phyloP scores from a whole-genome alignment of 1,284 basidiomycete species.

The Ceratobasidium sp. region DNA sequence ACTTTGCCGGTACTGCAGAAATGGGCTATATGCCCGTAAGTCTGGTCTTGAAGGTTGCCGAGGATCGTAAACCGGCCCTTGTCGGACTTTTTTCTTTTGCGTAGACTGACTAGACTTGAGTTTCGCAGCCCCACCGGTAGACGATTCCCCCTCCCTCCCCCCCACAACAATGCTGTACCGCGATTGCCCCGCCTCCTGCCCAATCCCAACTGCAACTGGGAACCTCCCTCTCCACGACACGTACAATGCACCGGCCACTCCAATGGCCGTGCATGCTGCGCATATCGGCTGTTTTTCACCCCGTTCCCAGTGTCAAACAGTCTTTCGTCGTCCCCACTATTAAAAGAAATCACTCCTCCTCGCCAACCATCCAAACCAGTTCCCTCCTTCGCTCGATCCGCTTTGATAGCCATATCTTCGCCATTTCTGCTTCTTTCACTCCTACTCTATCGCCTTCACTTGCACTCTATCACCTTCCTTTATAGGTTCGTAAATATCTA shows the following conservation, averaged over 20 bases:
- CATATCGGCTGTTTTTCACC: not conserved
- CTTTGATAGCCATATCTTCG: not conserved
- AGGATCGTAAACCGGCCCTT: not conserved
- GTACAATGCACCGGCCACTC: not conserved
- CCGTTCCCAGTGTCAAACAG: not conserved
- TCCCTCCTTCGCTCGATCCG: not conserved
- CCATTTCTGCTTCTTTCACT: not conserved
- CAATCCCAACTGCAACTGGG: not conserved
- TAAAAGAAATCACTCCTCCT: not conserved
- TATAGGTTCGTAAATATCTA: not conserved
- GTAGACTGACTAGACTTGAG: not conserved
- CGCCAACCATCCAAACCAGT: not conserved
- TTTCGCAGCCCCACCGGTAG: not conserved
- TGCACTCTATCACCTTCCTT: too few species aligned
- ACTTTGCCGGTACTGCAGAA: not conserved
- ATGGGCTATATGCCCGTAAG: not conserved
- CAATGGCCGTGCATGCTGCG: not conserved
- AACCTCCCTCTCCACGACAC: not conserved
- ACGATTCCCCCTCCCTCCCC: not conserved
- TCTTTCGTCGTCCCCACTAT: not conserved
- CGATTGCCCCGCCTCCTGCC: not conserved
- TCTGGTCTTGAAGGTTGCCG: not conserved
- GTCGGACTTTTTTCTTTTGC: not conserved
- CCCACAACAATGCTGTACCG: conserved; percentile 1
- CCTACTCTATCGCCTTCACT: too few species aligned